Evolutionary conservation across 139 green algal species (phyloP).

Genomic region (Gonium pectorale): DNA sequence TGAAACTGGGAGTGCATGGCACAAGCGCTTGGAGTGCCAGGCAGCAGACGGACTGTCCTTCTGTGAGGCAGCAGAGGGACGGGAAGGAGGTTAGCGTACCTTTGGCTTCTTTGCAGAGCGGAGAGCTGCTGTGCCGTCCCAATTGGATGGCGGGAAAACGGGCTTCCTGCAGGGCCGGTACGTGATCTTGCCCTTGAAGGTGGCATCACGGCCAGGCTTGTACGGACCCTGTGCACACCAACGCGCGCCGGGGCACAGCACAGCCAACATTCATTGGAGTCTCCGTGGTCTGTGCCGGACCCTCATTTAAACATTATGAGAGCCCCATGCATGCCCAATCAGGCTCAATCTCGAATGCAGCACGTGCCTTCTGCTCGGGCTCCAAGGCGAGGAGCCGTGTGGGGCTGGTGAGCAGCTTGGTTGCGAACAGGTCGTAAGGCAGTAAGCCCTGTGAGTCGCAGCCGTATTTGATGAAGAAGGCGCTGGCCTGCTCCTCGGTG

Average conservation of each 20-base stretch:
- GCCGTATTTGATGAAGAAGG: constrained; percentile 71
- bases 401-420: constrained; percentile 59
- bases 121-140: constrained; percentile 68
- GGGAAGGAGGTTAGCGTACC: constrained; percentile 25
- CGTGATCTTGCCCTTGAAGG: constrained; percentile 77
- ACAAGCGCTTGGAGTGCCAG: neutral
- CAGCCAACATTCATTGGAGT: too few relatives aligned
- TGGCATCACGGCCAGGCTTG: constrained; percentile 43
- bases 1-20: neutral
- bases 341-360: neutral
- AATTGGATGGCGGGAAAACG: constrained; percentile 75
- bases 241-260: too few relatives aligned
- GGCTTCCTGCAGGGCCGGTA: constrained; percentile 82
- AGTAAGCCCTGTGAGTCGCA: constrained; percentile 65
- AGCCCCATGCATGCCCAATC: too few relatives aligned
- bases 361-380: constrained; percentile 63
- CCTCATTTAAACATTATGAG: too few relatives aligned
- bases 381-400: constrained; percentile 67
- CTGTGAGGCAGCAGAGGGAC: too few relatives aligned
- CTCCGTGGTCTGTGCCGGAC: too few relatives aligned
- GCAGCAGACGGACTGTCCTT: too few relatives aligned
- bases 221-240: constrained; percentile 57
- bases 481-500: constrained; percentile 59
- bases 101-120: constrained; percentile 74
- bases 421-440: constrained; percentile 68